phyloP scores from a whole-genome alignment of 352 stramenopile species.

The Pythium phragmiticola region DNA sequence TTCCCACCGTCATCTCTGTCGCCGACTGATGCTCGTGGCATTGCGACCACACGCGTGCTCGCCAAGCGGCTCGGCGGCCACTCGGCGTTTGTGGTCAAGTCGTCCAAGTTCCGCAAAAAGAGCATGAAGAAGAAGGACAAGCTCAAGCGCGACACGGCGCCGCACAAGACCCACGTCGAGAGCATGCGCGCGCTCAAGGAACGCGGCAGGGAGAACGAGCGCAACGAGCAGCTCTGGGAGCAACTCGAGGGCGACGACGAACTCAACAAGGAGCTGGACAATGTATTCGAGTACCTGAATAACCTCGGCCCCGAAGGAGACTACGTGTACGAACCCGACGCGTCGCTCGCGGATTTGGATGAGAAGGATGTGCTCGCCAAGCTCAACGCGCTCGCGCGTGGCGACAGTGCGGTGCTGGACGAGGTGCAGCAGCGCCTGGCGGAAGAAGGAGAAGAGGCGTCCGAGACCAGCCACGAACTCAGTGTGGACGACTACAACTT shows the following conservation, averaged over 20 bases:
- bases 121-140: slow-evolving; percentile 66
- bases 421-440: slow-evolving; percentile 32
- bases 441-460: slow-evolving; percentile 27
- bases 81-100: slow-evolving; percentile 66
- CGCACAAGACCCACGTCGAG: slow-evolving; percentile 58
- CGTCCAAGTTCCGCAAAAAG: slow-evolving; percentile 50
- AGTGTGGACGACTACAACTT: slow-evolving; percentile 77
- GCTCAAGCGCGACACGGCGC: slow-evolving; percentile 55
- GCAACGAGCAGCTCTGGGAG: slow-evolving; percentile 54
- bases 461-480: slow-evolving; percentile 37
- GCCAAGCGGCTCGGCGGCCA: slow-evolving; percentile 66
- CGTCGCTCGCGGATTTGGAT: slow-evolving; percentile 61
- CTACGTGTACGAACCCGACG: slow-evolving; percentile 68
- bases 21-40: slow-evolving; percentile 22
- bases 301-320: slow-evolving; percentile 58
- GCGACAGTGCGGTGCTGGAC: slow-evolving; percentile 42
- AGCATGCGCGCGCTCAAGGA: slow-evolving; percentile 46
- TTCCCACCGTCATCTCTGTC: not conserved
- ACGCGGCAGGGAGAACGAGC: slow-evolving; percentile 32
- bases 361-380: slow-evolving; percentile 60
- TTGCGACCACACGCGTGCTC: slow-evolving; percentile 44
- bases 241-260: slow-evolving; percentile 56
- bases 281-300: slow-evolving; percentile 68
- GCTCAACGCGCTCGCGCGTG: slow-evolving; percentile 60
- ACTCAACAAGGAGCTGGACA: slow-evolving; percentile 64